Evolutionary conservation across 2,329 filamentous ascomycete species (phyloP), one percentile per base, ranked within the genome.

Genomic region (Mycocentrospora acerina): DNA sequence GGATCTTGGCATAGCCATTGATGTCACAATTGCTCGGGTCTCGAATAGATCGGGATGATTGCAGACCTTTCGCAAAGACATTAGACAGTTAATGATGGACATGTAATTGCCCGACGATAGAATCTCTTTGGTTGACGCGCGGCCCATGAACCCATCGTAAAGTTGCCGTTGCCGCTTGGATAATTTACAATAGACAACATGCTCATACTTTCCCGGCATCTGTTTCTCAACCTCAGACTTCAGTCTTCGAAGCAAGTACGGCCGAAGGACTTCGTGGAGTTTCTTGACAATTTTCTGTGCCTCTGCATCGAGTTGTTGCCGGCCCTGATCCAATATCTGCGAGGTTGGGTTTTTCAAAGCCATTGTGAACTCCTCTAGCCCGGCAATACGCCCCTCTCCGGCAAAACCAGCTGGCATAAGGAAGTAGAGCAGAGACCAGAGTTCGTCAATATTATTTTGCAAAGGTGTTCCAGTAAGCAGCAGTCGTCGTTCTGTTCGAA

Each of bases 201-300:
- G 90, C 66, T 98, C 94, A 60, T 95, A 95, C 66, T 98, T 98
- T 45, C 82, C 90, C 0, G 94, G 93, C 88, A 98, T 95, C 64
- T 98, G 93, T 71, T 97, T 96, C 71, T 98, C 94, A 5, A 98
- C 93, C 60, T 98, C 93, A 29, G 89, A 87, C 70, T 98, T 98
- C 40, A 98, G 73, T 39, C 93, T 83, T 35, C 93, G 84, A 6
- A 98, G 77, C 9, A 98, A 78, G 60, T 96, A 97, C 0, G 93
- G 93, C 2, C 94, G 83, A 8, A 98, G 76, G 15, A 97, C 89
- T 52, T 94, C 90, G 71, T 98, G 94, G 4, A 98, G 79, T 64
- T 97, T 95, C 30, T 83, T 83, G 49, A 98, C 94, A 51, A 96
- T 90, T 40, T 85, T 86, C 54, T 89, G 87, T 10, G 90, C 89